Conservation (phyloP, 306 rosid genomes). For the Cicer judaicum region DNA sequence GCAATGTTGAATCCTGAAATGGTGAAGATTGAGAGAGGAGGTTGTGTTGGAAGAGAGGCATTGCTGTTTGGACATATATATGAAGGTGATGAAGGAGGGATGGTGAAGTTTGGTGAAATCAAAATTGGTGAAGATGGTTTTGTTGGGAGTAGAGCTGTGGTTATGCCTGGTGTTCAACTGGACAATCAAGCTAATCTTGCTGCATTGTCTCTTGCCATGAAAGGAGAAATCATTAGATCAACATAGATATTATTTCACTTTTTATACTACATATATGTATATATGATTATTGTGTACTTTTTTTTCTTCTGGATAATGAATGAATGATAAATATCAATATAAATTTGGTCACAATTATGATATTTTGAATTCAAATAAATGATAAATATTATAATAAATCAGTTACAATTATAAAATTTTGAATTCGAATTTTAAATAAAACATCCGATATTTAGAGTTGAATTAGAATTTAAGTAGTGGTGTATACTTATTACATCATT, state of each 20-base stretch:
- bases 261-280: too few species aligned
- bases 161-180: conserved; percentile 81
- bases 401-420: too few species aligned
- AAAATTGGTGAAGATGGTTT: conserved; percentile 76
- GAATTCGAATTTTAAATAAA: too few species aligned
- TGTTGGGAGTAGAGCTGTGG: conserved; percentile 82
- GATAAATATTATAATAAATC: too few species aligned
- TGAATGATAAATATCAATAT: too few species aligned
- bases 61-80: conserved; percentile 84
- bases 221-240: conserved; percentile 72
- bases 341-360: too few species aligned
- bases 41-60: conserved; percentile 85
- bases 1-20: conserved; percentile 85
- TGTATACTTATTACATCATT: neutral
- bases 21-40: conserved; percentile 86
- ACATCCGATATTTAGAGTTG: too few species aligned
- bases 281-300: too few species aligned
- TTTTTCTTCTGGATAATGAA: too few species aligned
- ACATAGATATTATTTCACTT: conserved; percentile 13
- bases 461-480: too few species aligned
- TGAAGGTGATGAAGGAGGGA: conserved; percentile 89
- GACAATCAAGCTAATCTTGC: conserved; percentile 65
- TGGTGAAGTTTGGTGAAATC: conserved; percentile 78
- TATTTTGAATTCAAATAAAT: too few species aligned
- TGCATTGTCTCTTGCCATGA: conserved; percentile 82